phyloP scores from a whole-genome alignment of 257 asterid species.

The Solanum boliviense region DNA sequence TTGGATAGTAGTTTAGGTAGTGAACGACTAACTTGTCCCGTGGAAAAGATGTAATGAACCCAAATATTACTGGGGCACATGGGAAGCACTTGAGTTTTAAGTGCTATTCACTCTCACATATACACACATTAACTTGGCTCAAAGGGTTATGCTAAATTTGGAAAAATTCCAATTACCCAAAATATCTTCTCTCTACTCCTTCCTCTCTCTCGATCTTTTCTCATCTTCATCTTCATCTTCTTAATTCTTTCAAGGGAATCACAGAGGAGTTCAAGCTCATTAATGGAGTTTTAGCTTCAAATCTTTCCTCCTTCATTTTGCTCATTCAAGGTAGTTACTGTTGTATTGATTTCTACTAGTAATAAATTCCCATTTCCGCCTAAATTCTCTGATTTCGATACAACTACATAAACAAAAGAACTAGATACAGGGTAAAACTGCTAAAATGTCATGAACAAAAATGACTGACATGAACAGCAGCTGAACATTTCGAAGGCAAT shows the following conservation, averaged over 20 bases:
- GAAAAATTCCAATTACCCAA: background rate
- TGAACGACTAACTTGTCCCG: background rate
- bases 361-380: background rate
- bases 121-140: background rate
- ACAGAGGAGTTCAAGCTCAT: background rate
- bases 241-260: background rate
- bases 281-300: background rate
- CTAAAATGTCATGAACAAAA: background rate
- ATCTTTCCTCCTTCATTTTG: background rate
- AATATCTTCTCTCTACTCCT: background rate
- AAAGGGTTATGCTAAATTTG: background rate
- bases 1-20: background rate
- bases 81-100: background rate
- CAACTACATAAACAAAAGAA: background rate
- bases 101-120: background rate
- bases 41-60: background rate
- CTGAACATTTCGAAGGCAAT: background rate
- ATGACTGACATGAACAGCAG: background rate
- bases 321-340: background rate
- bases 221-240: background rate
- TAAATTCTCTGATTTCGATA: background rate
- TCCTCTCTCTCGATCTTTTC: background rate
- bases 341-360: background rate
- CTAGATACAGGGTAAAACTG: background rate
- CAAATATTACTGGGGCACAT: background rate